Conservation (phyloP, 2,329 filamentous ascomycete species). For the Metarhizium humberi region DNA sequence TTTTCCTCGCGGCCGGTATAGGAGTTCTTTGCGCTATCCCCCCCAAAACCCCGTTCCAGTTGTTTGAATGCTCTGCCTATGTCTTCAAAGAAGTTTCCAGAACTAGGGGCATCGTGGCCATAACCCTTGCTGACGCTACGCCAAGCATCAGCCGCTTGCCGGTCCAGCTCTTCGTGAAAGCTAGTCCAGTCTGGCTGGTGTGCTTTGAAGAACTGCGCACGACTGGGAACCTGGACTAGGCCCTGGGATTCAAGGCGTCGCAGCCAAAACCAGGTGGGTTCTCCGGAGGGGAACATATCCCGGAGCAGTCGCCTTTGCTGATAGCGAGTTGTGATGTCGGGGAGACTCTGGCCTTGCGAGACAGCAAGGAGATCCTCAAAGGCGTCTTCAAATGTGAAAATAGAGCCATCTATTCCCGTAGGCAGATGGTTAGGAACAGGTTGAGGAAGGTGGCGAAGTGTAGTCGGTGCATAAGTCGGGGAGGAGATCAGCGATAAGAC, state of each 20-base stretch:
- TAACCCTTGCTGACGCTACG: constrained; percentile 9
- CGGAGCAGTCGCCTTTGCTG: constrained; percentile 26
- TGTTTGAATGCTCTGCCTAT: constrained; percentile 7
- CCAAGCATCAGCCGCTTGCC: constrained; percentile 19
- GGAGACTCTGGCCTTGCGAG: constrained; percentile 31
- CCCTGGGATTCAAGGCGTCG: constrained; percentile 26
- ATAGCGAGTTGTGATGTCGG: constrained; percentile 26
- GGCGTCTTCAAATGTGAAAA: constrained; percentile 46
- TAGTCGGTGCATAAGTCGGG: constrained; percentile 20
- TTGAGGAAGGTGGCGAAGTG: constrained; percentile 34
- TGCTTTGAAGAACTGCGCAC: constrained; percentile 8
- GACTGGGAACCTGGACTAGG: constrained; percentile 24
- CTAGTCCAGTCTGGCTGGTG: constrained; percentile 16
- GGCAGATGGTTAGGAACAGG: constrained; percentile 37
- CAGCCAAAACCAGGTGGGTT: constrained; percentile 34
- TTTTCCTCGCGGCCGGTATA: not conserved
- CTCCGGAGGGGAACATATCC: constrained; percentile 28
- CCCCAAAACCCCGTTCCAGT: constrained; percentile 7
- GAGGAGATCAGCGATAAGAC: constrained; percentile 15
- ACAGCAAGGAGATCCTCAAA: constrained; percentile 48
- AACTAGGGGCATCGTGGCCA: constrained; percentile 5
- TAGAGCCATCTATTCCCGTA: constrained; percentile 21
- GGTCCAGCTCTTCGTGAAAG: constrained; percentile 22
- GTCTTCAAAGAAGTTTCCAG: constrained; percentile 9
- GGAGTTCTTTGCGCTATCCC: not conserved